phyloP scores from a whole-genome alignment of 192 early-diverging fungal species.

The Coemansia sp. region DNA sequence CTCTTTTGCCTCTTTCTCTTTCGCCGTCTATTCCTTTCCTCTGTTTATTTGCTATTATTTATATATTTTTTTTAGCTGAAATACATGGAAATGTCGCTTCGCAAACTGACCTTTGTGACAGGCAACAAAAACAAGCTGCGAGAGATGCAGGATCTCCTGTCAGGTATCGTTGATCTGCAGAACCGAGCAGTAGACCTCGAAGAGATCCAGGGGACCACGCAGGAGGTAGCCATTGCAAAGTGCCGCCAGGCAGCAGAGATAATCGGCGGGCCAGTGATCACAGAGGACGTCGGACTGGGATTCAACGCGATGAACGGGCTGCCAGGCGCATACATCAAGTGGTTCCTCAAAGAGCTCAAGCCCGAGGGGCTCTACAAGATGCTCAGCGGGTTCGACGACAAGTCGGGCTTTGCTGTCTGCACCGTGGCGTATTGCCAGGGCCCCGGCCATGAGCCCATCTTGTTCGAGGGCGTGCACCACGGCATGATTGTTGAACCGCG shows the following conservation, averaged over 20 bases:
- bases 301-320: slow-evolving; percentile 92
- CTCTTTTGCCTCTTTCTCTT: no score
- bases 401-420: slow-evolving; percentile 83
- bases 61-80: slow-evolving; percentile 4
- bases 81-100: slow-evolving; percentile 21
- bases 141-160: slow-evolving; percentile 84
- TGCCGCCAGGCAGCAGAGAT: slow-evolving; percentile 68
- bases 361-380: slow-evolving; percentile 76
- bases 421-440: slow-evolving; percentile 87
- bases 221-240: slow-evolving; percentile 77
- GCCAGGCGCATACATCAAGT: slow-evolving; percentile 90
- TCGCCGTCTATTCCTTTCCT: no score
- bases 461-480: slow-evolving; percentile 82
- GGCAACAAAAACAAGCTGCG: slow-evolving; percentile 95
- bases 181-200: slow-evolving; percentile 75
- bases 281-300: slow-evolving; percentile 92
- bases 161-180: slow-evolving; percentile 60
- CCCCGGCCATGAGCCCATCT: slow-evolving; percentile 72
- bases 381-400: slow-evolving; percentile 85
- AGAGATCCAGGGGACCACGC: slow-evolving; percentile 88
- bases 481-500: slow-evolving; percentile 84
- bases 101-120: slow-evolving; percentile 78
- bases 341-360: slow-evolving; percentile 84
- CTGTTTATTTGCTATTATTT: no score
- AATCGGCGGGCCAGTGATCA: slow-evolving; percentile 72